Conservation (phyloP, 2,329 filamentous ascomycete species). For the Fusarium camptoceras region DNA sequence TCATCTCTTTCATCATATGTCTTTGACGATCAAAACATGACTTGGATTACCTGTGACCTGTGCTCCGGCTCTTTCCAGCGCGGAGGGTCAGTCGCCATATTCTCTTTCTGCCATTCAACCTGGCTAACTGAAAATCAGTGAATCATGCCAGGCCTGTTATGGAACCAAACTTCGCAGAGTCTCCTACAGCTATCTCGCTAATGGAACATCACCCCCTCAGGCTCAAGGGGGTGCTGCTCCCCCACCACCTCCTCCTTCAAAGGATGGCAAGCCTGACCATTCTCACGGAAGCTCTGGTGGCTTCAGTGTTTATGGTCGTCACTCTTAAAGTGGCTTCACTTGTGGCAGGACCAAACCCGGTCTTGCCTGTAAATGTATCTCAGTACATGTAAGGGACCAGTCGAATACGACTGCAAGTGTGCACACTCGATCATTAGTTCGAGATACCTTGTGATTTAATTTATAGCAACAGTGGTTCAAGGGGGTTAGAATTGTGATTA, state of each 20-base stretch:
- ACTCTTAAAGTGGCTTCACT: conserved; percentile 10
- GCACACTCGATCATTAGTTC: conserved; percentile 22
- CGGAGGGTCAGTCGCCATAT: conserved; percentile 22
- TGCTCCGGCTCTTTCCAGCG: conserved; percentile 43
- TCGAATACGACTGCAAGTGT: conserved; percentile 29
- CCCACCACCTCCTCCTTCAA: conserved; percentile 30
- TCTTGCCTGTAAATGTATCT: conserved; percentile 34
- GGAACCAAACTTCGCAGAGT: conserved; percentile 43
- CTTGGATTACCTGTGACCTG: conserved; percentile 44
- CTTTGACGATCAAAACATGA: conserved; percentile 43
- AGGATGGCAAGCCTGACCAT: conserved; percentile 22
- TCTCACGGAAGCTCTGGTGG: conserved; percentile 27
- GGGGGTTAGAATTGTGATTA: conserved; percentile 1
- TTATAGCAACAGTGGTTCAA: conserved; percentile 1
- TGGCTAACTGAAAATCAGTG: conserved; percentile 7
- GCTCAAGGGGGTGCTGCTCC: conserved; percentile 21
- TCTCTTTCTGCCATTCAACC: not conserved
- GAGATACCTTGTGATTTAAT: conserved; percentile 33
- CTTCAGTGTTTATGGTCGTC: conserved; percentile 26
- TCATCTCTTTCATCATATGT: conserved; percentile 29
- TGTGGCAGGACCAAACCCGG: not conserved
- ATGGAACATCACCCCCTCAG: conserved; percentile 15
- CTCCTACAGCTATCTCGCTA: conserved; percentile 37
- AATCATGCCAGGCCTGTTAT: conserved; percentile 39
- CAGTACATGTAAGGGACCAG: conserved; percentile 36